Conservation (phyloP, 2,329 filamentous ascomycete genomes). For the Stagonosporopsis vannaccii region DNA sequence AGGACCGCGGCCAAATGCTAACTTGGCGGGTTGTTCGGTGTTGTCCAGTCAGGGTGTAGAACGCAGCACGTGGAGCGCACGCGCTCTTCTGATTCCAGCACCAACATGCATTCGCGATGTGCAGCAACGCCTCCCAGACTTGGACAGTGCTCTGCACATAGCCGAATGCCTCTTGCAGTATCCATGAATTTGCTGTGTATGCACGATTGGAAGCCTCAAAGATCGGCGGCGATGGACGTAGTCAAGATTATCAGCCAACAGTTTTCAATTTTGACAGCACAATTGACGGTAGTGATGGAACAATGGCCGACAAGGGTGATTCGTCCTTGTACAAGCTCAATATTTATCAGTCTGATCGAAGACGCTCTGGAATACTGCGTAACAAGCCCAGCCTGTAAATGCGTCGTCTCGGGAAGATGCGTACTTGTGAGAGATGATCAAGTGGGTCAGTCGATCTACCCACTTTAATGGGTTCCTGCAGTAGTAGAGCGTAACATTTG, state of each 20-base stretch:
- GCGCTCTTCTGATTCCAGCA: constrained; percentile 9
- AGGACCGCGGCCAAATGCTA: constrained; percentile 23
- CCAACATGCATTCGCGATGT: constrained; percentile 17
- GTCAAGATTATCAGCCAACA: background rate
- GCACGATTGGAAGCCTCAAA: background rate
- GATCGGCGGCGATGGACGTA: background rate
- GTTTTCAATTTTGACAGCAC: background rate
- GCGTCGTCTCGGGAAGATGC: background rate
- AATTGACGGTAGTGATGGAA: background rate
- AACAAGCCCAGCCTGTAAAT: background rate
- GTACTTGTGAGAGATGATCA: background rate
- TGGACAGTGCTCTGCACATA: constrained; percentile 13
- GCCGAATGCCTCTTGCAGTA: background rate
- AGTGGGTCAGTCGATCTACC: background rate
- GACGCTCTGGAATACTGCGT: background rate
- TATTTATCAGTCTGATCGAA: background rate
- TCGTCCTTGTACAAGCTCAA: background rate
- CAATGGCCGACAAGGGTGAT: background rate
- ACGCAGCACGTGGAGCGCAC: constrained; percentile 21
- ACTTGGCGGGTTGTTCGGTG: constrained; percentile 23
- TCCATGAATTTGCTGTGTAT: background rate
- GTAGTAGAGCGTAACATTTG: constrained; percentile 1
- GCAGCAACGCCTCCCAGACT: constrained; percentile 9
- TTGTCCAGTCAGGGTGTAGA: constrained; percentile 30
- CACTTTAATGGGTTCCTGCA: constrained; percentile 9